Percentiles rank a stretch among this genome's conserved stretches.
Evolutionary conservation across 2,329 filamentous ascomycete species (phyloP).

Genomic region (Sarocladium brachiariae): DNA sequence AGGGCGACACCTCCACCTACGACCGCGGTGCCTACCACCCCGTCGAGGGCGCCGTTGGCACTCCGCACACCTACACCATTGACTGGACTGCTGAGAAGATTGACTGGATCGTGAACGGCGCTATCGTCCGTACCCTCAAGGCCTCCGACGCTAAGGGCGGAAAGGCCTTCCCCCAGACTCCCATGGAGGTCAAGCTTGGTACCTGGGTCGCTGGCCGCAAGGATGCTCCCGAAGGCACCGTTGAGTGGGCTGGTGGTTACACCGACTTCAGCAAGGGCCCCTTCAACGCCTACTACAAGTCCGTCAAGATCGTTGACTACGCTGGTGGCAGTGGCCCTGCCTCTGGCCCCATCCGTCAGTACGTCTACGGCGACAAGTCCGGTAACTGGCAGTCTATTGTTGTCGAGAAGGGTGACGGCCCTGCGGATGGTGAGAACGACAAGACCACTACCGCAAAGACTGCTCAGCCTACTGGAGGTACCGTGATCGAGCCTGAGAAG

Average conservation of each 20-base stretch:
- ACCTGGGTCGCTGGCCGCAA: constrained; percentile 56
- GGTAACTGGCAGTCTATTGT: constrained; percentile 47
- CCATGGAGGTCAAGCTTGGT: constrained; percentile 64
- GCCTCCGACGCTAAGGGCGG: constrained; percentile 52
- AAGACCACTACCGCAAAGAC: constrained; percentile 1
- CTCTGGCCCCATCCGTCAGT: constrained; percentile 38
- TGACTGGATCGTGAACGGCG: constrained; percentile 59
- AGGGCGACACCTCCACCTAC: constrained; percentile 64
- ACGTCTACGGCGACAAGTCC: constrained; percentile 42
- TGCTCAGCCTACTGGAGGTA: constrained; percentile 8
- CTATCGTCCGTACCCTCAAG: constrained; percentile 53
- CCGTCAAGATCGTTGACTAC: constrained; percentile 47
- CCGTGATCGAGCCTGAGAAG: constrained; percentile 7
- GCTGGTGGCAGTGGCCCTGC: constrained; percentile 38
- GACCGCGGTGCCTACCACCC: constrained; percentile 60
- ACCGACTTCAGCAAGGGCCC: constrained; percentile 45
- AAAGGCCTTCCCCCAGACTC: constrained; percentile 62
- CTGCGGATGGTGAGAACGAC: constrained; percentile 15
- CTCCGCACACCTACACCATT: constrained; percentile 59
- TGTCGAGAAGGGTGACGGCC: constrained; percentile 33
- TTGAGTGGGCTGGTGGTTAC: constrained; percentile 62
- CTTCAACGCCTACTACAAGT: constrained; percentile 51
- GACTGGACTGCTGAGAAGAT: constrained; percentile 61
- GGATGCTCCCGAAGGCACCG: constrained; percentile 61
- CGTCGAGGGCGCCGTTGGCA: constrained; percentile 48